Base-by-base conservation (phyloP, 2,329 filamentous ascomycete species). In the Stachybotrys echinatus region DNA sequence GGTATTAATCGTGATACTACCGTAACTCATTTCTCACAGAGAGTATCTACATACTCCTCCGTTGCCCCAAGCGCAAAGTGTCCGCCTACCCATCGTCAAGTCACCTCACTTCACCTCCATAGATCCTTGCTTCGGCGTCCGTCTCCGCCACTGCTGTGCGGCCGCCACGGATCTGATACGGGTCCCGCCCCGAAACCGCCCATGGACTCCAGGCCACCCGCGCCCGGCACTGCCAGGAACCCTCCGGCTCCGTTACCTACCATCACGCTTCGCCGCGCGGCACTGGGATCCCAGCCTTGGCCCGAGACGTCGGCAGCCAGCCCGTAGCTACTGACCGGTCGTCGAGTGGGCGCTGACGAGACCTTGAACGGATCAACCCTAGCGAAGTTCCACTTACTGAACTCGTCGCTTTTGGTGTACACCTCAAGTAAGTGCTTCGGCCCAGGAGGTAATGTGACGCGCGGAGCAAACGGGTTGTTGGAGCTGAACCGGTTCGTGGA, bases 371-470 rank as follows among this genome's bases (percentile, higher is more conserved):
- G 68, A 58, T 62, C 64, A 50, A 83, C 72, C 49, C 75, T 73
- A 45, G 78, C 72, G 61, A 80, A 81, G 49, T 77, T 80, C 80
- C 80, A 84, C 57, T 79, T 74, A 39, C 80, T 67, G 53, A 77
- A 74, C 56, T 83, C 78, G 48, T 81, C 75, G 53, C 75, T 74
- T 64, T 83, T 83, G 50, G 77, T 81, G 54, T 81, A 84, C 20
- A 84, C 74, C 55, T 83, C 80, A 23, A 84, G 75, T 6, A 76
- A 79, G 50, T 79, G 75, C 7, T 74, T 77, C 6, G 79, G 60
- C n/a, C 44, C 44, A 4, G 53, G 70, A 31, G 69, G 59, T 19
- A 64, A 61, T 6, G 58, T 59, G 8, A 58, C 58, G 21, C 63
- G 59, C 1, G 72, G 61, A 2, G 75, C 77, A 54, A 81, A 82